A percentile compares a stretch with the other conserved stretches of the same genome.
Evolutionary conservation across 129 eudicot genomes (phyloP).

Genomic region (Chrysanthemum lavandulifolium): DNA sequence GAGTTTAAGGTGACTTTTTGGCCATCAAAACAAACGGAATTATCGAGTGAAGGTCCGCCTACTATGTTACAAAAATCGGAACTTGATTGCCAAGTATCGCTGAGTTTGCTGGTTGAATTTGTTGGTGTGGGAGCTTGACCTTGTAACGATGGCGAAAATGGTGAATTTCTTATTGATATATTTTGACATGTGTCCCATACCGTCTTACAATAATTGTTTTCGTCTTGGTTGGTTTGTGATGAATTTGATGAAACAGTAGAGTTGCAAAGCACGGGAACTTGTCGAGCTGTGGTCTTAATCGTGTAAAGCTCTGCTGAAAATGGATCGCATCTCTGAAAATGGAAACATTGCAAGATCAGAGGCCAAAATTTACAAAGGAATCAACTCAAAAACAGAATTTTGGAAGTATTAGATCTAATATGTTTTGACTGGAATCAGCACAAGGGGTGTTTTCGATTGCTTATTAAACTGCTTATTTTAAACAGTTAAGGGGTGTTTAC

Average conservation of each 20-base stretch:
- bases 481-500: no score
- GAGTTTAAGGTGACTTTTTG: slow-evolving; percentile 40
- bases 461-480: no score
- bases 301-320: slow-evolving; percentile 70
- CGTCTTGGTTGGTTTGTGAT: not conserved
- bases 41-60: slow-evolving; percentile 55
- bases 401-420: no score
- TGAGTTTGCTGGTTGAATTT: slow-evolving; percentile 53
- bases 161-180: slow-evolving; percentile 54
- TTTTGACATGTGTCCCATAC: slow-evolving; percentile 79
- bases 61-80: slow-evolving; percentile 55
- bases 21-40: slow-evolving; percentile 58
- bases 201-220: slow-evolving; percentile 44
- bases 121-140: slow-evolving; percentile 42
- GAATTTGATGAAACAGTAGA: slow-evolving; percentile 44
- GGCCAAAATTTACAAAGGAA: no score
- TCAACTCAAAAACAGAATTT: no score
- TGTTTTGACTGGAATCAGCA: no score
- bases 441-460: no score
- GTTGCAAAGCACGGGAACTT: slow-evolving; percentile 75
- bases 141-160: slow-evolving; percentile 59
- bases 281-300: slow-evolving; percentile 39
- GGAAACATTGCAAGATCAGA: not conserved
- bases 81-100: slow-evolving; percentile 61
- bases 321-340: slow-evolving; percentile 68